Conservation (phyloP, 2,329 filamentous ascomycete species). For the Aspergillus hortae region DNA sequence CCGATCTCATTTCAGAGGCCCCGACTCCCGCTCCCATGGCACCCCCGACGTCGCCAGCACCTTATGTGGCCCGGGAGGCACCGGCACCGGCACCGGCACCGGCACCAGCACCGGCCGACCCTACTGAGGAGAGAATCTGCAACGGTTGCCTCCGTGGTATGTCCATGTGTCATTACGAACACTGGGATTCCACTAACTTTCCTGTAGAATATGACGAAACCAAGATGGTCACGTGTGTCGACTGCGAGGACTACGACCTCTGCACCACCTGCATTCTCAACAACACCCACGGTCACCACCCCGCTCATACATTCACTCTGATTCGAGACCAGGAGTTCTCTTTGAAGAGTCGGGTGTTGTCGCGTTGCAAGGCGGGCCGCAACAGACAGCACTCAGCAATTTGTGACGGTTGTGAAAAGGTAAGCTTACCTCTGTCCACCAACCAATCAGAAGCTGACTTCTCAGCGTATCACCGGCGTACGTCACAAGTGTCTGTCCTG, state of each 20-base stretch:
- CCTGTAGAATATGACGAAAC: slow-evolving; percentile 64
- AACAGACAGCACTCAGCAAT: slow-evolving; percentile 80
- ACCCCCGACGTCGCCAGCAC: background rate
- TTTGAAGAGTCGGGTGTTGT: slow-evolving; percentile 59
- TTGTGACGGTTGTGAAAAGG: slow-evolving; percentile 88
- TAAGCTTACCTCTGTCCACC: slow-evolving; percentile 24
- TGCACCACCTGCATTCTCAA: slow-evolving; percentile 76
- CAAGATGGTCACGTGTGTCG: slow-evolving; percentile 78
- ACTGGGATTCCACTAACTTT: background rate
- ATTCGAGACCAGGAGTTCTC: slow-evolving; percentile 49
- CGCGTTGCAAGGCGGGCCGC: slow-evolving; percentile 73
- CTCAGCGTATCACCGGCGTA: slow-evolving; percentile 73
- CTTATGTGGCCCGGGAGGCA: too few species aligned
- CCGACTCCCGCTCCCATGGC: slow-evolving; percentile 4
- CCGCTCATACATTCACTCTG: slow-evolving; percentile 73
- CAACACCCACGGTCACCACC: slow-evolving; percentile 84
- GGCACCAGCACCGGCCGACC: background rate
- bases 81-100: background rate
- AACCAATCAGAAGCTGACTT: slow-evolving; percentile 15
- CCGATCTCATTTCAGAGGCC: slow-evolving; percentile 20
- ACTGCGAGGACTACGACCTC: slow-evolving; percentile 88
- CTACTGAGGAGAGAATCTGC: slow-evolving; percentile 45
- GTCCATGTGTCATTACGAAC: slow-evolving; percentile 10
- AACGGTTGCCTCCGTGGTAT: slow-evolving; percentile 64
- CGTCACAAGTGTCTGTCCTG: slow-evolving; percentile 97